phyloP scores from a whole-genome alignment of 371 early-diverging fungal genomes.

The Rhizomucor pusillus region DNA sequence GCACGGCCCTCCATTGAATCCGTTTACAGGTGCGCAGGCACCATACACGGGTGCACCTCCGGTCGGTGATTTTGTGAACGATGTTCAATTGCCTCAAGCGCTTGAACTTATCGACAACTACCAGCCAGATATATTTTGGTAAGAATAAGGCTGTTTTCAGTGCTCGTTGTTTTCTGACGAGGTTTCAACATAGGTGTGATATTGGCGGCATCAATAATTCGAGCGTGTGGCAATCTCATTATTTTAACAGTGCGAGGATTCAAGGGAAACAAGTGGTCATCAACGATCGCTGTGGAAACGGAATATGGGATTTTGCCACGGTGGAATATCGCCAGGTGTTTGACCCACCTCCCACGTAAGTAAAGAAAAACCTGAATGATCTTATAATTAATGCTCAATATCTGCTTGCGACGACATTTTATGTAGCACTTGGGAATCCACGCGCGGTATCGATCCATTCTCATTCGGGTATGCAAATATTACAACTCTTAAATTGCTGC shows the following conservation, averaged over 20 bases:
- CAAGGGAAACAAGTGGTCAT: conserved; percentile 17
- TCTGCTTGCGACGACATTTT: neutral
- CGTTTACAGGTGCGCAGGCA: conserved; percentile 18
- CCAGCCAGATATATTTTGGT: conserved; percentile 38
- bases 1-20: conserved; percentile 30
- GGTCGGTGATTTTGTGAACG: conserved; percentile 32
- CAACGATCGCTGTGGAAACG: conserved; percentile 36
- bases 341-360: conserved; percentile 17
- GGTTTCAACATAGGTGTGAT: conserved; percentile 22
- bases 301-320: conserved; percentile 34
- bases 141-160: neutral
- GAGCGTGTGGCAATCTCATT: conserved; percentile 26
- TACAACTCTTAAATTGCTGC: neutral
- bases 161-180: neutral
- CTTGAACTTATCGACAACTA: conserved; percentile 25
- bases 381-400: neutral
- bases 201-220: conserved; percentile 44
- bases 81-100: conserved; percentile 34
- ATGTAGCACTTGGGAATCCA: conserved; percentile 38
- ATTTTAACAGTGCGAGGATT: conserved; percentile 17
- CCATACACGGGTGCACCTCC: conserved; percentile 22
- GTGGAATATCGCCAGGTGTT: conserved; percentile 24
- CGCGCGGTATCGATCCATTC: conserved; percentile 39
- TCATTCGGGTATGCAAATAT: conserved; percentile 26
- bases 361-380: neutral